Evolutionary conservation across 2,329 filamentous ascomycete genomes (phyloP), one percentile per base, ranked within the genome.

Genomic region (Alternaria infectoria): DNA sequence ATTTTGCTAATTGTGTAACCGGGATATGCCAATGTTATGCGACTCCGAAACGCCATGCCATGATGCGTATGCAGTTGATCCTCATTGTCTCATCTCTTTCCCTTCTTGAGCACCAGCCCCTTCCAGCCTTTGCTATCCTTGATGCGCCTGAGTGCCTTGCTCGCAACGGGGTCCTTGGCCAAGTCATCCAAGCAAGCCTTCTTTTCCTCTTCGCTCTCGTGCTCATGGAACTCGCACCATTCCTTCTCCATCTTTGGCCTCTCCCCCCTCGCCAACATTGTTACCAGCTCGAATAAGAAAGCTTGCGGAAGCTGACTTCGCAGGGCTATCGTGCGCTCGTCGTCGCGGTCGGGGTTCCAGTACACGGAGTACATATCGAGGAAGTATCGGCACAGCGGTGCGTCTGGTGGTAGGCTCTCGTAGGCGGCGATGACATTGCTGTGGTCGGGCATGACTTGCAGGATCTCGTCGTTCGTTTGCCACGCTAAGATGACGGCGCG

Each of bases 141-240:
- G n/a, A 78, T 75, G 17, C 75, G 69, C 55, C 76, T 70, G 40
- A 77, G 56, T 1, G 76, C 76, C 51, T 76, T 77, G 9, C 72
- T 70, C 5, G 70, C 69, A 6, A 76, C 68, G 1, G 74, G 66
- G 44, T 78, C 74, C 47, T 76, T 77, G 19, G 65, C 68, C 56
- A 79, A 50, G 10, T 74, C 72, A 9, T 79, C 75, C n/a, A 72
- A 61, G 32, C 76, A 79, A 8, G 67, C 66, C 60, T 78, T 79
- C 62, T 69, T 77, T 17, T 77, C 73, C 1, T 73, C 71, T 3
- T 79, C 76, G 13, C 59, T 70, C 49, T 77, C 75, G 56, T 79
- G 76, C 61, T 79, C 76, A 17, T 79, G 76, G 56, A 77, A 79
- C 44, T 77, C 75, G 52, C 76, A 79, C 76, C 76, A 79, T 23